phyloP scores from a whole-genome alignment of 2,329 filamentous ascomycete species.

The Ophiostoma sp. region DNA sequence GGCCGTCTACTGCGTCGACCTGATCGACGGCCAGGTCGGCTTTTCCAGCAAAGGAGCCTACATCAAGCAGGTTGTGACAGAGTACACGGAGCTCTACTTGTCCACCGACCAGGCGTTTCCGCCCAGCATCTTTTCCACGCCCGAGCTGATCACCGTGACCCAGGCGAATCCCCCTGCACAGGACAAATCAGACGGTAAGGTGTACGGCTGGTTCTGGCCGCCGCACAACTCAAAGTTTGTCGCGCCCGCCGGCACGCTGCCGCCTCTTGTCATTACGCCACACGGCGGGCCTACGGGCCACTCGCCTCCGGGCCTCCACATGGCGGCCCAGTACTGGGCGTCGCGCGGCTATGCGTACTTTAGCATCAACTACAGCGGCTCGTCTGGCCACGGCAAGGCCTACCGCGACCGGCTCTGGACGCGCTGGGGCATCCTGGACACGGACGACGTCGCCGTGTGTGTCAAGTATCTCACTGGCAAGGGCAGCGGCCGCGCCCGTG shows the following conservation, averaged over 20 bases:
- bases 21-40: constrained; percentile 29
- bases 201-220: constrained; percentile 45
- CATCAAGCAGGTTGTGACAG: constrained; percentile 20
- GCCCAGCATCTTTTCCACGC: constrained; percentile 34
- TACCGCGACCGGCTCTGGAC: constrained; percentile 47
- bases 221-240: constrained; percentile 43
- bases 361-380: constrained; percentile 40
- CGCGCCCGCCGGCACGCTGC: constrained; percentile 26
- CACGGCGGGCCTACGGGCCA: constrained; percentile 49
- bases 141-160: constrained; percentile 30
- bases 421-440: constrained; percentile 47
- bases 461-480: constrained; percentile 38
- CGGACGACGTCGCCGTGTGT: constrained; percentile 45
- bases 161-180: too few relatives aligned
- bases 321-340: constrained; percentile 39
- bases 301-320: constrained; percentile 39
- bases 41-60: background rate
- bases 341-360: constrained; percentile 49
- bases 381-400: constrained; percentile 44
- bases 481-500: constrained; percentile 25
- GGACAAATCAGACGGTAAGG: constrained; percentile 28
- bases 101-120: constrained; percentile 35
- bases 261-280: constrained; percentile 36
- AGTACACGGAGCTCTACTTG: constrained; percentile 31
- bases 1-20: constrained; percentile 34